Evolutionary conservation across 768 basidiomycete species (phyloP).

Genomic region (Cystobasidium onofrii): DNA sequence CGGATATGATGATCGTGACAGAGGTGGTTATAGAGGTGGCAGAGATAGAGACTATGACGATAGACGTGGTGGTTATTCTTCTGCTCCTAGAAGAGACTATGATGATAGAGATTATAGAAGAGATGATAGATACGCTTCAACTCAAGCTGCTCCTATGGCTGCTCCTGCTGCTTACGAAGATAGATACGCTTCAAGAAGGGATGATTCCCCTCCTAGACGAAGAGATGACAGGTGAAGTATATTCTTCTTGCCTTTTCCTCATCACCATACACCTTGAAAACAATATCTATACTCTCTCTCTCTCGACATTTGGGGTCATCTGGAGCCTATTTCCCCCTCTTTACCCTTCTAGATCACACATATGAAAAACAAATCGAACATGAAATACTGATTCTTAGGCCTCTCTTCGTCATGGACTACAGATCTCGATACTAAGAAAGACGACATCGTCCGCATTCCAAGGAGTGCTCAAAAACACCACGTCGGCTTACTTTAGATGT

Average conservation of each 20-base stretch:
- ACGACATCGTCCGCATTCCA: no score
- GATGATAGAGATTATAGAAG: slow-evolving; percentile 65
- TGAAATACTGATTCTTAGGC: no score
- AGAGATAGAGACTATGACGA: slow-evolving; percentile 31
- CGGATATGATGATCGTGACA: slow-evolving; percentile 59
- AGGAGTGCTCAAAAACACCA: no score
- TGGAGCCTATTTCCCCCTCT: no score
- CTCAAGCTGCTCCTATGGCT: slow-evolving; percentile 15
- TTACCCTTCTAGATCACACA: no score
- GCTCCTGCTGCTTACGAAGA: background rate
- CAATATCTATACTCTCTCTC: background rate
- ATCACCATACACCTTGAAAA: no score
- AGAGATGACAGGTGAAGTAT: slow-evolving; percentile 5
- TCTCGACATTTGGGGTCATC: background rate
- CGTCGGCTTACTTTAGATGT: no score
- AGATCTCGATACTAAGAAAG: no score
- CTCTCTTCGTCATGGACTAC: no score
- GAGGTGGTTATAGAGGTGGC: slow-evolving; percentile 63
- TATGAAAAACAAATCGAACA: no score
- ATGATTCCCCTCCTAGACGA: slow-evolving; percentile 19
- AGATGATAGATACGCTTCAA: slow-evolving; percentile 20
- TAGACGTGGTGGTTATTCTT: slow-evolving; percentile 11
- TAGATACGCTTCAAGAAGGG: background rate
- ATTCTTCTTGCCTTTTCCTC: no score
- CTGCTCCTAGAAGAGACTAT: slow-evolving; percentile 43